Evolutionary conservation across 345 rosid genomes (phyloP).

Genomic region (Ceriops decandra): DNA sequence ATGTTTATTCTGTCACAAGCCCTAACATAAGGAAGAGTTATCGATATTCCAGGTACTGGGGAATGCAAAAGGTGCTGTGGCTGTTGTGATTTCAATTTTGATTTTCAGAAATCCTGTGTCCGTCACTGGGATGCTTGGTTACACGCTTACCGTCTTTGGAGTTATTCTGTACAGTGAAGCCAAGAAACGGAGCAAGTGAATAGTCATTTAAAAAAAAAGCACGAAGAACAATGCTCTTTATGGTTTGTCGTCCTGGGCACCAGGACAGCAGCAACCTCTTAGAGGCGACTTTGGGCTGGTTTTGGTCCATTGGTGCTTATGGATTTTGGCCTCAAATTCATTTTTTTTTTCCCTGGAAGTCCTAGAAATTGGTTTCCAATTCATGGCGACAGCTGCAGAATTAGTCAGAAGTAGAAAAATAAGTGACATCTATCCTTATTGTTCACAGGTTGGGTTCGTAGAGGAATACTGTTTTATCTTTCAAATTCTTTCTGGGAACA

Average conservation of each 20-base stretch:
- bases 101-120: slow-evolving; percentile 58
- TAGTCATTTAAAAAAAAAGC: not conserved
- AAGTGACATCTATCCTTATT: not conserved
- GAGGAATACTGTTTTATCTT: not conserved
- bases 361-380: not conserved
- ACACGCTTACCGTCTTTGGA: slow-evolving; percentile 48
- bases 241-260: not conserved
- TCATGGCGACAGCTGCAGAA: not conserved
- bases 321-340: not conserved
- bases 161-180: slow-evolving; percentile 52
- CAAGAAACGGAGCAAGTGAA: slow-evolving; percentile 46
- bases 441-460: not conserved
- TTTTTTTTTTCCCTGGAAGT: not conserved
- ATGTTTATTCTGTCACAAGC: not conserved
- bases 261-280: not conserved
- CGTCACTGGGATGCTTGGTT: slow-evolving; percentile 53
- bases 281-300: not conserved
- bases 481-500: not conserved
- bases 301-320: not conserved
- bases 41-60: slow-evolving; percentile 45
- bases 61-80: slow-evolving; percentile 62
- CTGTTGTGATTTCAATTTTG: slow-evolving; percentile 53
- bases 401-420: not conserved
- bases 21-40: not conserved
- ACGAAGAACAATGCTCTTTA: not conserved